Evolutionary conservation across 2,329 filamentous ascomycete genomes (phyloP).

Genomic region (Cladosporium sp.): DNA sequence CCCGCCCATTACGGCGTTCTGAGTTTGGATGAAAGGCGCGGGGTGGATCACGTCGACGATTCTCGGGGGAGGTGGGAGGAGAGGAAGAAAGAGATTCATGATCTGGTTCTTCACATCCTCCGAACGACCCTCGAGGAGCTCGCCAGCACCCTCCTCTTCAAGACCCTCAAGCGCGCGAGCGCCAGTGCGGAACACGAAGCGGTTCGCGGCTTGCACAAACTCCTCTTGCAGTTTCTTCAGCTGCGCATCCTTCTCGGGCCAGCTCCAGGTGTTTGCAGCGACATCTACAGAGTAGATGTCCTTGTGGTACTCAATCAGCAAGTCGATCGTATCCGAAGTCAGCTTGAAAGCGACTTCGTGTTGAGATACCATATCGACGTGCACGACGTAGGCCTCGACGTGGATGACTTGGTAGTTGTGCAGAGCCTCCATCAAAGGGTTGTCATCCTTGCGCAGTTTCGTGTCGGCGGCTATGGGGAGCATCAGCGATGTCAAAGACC

Average conservation of each 20-base stretch:
- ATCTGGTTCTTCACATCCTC: conserved; percentile 89
- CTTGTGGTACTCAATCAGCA: conserved; percentile 92
- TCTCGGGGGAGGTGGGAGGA: conserved; percentile 80
- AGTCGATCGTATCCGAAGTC: conserved; percentile 87
- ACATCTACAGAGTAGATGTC: conserved; percentile 88
- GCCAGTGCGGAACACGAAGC: conserved; percentile 87
- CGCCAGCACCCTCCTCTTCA: conserved; percentile 92
- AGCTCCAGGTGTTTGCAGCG: conserved; percentile 82
- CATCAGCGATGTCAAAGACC: conserved; percentile 90
- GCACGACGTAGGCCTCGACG: conserved; percentile 94
- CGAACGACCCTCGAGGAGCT: conserved; percentile 83
- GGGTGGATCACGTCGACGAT: conserved; percentile 86
- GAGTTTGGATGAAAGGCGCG: conserved; percentile 77
- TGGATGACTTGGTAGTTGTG: conserved; percentile 92
- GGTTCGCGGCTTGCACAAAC: conserved; percentile 94
- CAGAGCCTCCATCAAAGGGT: conserved; percentile 77
- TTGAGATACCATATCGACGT: conserved; percentile 97
- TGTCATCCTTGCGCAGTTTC: conserved; percentile 73
- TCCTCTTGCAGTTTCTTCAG: conserved; percentile 96
- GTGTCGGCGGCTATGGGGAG: conserved; percentile 81
- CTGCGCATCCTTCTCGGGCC: conserved; percentile 93
- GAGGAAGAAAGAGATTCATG: conserved; percentile 74
- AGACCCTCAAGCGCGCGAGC: conserved; percentile 87
- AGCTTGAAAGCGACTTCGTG: conserved; percentile 98
- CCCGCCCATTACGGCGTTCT: conserved; percentile 53